Evolutionary conservation across 129 eudicot species (phyloP).

Genomic region (Helianthus tuberosus): DNA sequence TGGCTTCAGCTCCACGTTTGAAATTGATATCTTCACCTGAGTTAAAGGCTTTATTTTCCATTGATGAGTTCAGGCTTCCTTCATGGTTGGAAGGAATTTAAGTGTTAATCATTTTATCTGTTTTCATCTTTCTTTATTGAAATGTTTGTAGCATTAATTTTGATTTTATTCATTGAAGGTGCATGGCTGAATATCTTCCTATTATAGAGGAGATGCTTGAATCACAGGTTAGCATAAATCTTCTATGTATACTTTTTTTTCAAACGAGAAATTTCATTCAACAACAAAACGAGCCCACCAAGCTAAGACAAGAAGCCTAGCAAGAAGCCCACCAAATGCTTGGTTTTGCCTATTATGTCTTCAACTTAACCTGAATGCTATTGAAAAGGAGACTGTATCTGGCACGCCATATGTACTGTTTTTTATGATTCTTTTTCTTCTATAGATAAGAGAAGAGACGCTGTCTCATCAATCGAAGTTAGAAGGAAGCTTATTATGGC

Average conservation of each 20-base stretch:
- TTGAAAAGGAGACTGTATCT: too few species aligned
- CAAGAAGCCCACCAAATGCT: too few species aligned
- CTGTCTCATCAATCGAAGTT: conserved; percentile 61
- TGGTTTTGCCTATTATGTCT: too few species aligned
- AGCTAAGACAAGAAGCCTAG: too few species aligned
- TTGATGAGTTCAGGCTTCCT: conserved; percentile 91
- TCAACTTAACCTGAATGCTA: too few species aligned
- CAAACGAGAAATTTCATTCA: too few species aligned
- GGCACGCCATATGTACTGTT: conserved; percentile 7
- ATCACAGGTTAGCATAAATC: conserved; percentile 52
- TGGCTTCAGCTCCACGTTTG: conserved; percentile 73
- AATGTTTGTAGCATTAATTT: conserved; percentile 7
- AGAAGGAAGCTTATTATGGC: conserved; percentile 76
- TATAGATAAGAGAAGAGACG: conserved; percentile 83
- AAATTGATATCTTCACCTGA: conserved; percentile 83
- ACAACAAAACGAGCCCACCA: too few species aligned
- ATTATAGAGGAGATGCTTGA: conserved; percentile 72
- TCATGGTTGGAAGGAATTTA: conserved; percentile 93
- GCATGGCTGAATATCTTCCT: conserved; percentile 98
- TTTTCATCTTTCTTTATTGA: not conserved
- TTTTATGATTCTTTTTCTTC: not conserved
- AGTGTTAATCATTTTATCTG: conserved; percentile 17
- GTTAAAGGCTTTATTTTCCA: conserved; percentile 67
- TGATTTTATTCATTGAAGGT: conserved; percentile 48
- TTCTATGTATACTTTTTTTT: conserved; percentile 8